A percentile compares a stretch with the other conserved stretches of the same genome.
Conservation (phyloP, 805 yeast genomes). For the Cyberlindnera suaveolens region DNA sequence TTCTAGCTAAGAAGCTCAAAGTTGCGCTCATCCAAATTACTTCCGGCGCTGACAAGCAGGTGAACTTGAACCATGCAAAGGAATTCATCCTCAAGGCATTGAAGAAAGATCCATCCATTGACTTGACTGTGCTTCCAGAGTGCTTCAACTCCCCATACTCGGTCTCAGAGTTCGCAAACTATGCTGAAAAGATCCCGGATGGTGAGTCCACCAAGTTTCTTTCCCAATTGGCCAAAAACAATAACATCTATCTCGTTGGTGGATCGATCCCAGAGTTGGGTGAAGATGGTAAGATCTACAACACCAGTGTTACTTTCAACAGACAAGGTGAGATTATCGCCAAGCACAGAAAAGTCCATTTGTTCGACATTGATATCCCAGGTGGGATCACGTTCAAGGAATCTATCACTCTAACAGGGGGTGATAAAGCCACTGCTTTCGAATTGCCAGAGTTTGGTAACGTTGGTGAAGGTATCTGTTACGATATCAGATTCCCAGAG, state of each 20-base stretch:
- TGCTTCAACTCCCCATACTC: conserved; percentile 96
- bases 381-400: conserved; percentile 89
- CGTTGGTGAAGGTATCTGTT: conserved; percentile 82
- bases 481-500: conserved; percentile 81
- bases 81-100: conserved; percentile 61
- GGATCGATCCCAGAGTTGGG: conserved; percentile 86
- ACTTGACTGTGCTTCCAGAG: conserved; percentile 76
- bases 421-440: conserved; percentile 70
- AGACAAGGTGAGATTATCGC: conserved; percentile 78
- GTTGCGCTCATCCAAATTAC: conserved; percentile 79
- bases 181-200: conserved; percentile 79
- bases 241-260: conserved; percentile 67
- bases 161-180: conserved; percentile 76
- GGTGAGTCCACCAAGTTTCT: conserved; percentile 66
- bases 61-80: conserved; percentile 66
- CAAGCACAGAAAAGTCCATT: conserved; percentile 84
- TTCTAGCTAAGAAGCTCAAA: conserved; percentile 45
- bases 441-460: conserved; percentile 34
- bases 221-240: conserved; percentile 59
- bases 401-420: conserved; percentile 70
- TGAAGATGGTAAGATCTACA: conserved; percentile 52
- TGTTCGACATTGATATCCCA: conserved; percentile 92
- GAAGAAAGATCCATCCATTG: conserved; percentile 48
- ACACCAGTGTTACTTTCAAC: conserved; percentile 72
- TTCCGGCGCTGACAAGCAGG: conserved; percentile 67